These are phyloP conservation scores for Xylariaceae sp. DNA, from an alignment of 2,329 filamentous ascomycete species.

Conservation along the genomic window DNA sequence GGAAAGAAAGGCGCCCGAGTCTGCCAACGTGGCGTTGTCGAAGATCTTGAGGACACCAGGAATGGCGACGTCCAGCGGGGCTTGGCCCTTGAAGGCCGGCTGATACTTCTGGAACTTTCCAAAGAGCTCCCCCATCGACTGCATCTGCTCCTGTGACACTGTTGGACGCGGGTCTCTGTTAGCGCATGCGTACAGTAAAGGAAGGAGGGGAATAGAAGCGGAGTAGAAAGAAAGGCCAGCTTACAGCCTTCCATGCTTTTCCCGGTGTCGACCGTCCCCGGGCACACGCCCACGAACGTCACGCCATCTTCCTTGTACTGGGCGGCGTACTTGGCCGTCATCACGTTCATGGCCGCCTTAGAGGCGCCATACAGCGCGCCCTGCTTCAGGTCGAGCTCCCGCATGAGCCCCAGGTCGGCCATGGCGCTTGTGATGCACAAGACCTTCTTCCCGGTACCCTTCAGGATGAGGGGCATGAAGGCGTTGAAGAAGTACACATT, in stretches of 20 bases:
- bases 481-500: constrained; percentile 58
- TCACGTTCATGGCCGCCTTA: constrained; percentile 34
- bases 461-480: constrained; percentile 58
- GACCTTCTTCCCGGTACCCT: constrained; percentile 48
- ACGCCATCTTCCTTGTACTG: constrained; percentile 51
- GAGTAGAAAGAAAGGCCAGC: not conserved
- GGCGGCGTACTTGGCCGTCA: constrained; percentile 47
- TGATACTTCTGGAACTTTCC: constrained; percentile 32
- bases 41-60: not conserved
- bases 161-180: not conserved
- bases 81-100: constrained; percentile 32
- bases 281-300: constrained; percentile 51
- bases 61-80: not conserved
- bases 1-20: too few species aligned
- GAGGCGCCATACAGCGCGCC: constrained; percentile 50
- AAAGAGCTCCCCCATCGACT: constrained; percentile 16
- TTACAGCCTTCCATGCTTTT: too few species aligned
- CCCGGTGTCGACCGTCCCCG: constrained; percentile 50
- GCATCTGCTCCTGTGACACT: constrained; percentile 10
- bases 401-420: constrained; percentile 56
- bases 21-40: too few species aligned
- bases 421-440: constrained; percentile 51
- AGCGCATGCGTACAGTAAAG: not conserved
- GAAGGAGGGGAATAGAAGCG: too few species aligned
- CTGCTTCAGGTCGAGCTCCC: constrained; percentile 31